Evolutionary conservation across 345 rosid species (phyloP).

Genomic region (Brassica nigra): DNA sequence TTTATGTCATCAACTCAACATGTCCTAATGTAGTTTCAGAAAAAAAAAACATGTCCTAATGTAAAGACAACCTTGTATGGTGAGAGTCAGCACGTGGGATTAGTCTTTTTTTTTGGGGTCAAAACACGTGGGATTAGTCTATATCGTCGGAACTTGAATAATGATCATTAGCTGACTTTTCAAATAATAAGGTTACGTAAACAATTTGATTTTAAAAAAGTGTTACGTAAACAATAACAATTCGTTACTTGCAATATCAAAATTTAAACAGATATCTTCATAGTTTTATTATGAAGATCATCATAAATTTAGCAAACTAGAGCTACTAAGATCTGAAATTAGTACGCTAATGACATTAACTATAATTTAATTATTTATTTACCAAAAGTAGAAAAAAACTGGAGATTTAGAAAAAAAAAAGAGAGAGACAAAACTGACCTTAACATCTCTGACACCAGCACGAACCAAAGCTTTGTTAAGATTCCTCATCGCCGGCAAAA

Average conservation of each 20-base stretch:
- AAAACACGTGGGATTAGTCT: constrained; percentile 24
- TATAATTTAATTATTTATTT: neutral
- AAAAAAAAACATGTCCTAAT: neutral
- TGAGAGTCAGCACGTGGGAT: constrained; percentile 22
- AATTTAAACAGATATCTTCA: neutral
- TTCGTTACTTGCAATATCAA: neutral
- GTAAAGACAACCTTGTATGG: constrained; percentile 20
- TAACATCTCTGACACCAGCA: constrained; percentile 57
- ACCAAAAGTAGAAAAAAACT: neutral
- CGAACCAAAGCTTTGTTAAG: constrained; percentile 56
- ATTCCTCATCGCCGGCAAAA: constrained; percentile 70
- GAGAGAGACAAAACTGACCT: constrained; percentile 45
- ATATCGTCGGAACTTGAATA: constrained; percentile 1
- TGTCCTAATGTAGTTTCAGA: neutral
- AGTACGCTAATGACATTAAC: neutral
- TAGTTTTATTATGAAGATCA: neutral
- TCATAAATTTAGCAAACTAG: neutral
- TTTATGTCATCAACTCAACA: neutral
- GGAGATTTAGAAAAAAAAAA: neutral
- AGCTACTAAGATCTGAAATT: neutral
- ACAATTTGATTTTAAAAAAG: neutral
- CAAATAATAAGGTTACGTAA: neutral
- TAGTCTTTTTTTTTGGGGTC: neutral
- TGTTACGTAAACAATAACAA: neutral
- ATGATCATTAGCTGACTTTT: constrained; percentile 6